Evolutionary conservation across 129 eudicot species (phyloP).

Genomic region (Artemisia tridentata): DNA sequence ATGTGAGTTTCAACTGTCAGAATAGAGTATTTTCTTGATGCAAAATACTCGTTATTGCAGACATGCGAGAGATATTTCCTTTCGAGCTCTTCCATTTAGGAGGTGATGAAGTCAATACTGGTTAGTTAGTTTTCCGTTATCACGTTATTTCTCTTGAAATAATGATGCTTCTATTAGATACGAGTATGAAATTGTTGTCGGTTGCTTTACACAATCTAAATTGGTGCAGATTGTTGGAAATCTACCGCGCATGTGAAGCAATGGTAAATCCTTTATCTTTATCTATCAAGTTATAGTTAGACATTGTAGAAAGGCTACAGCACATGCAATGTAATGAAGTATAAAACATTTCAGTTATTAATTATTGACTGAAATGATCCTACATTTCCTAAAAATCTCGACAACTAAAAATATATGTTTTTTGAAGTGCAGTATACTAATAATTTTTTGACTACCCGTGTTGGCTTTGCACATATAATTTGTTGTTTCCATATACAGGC

Average conservation of each 20-base stretch:
- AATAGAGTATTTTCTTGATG: neutral
- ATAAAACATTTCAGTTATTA: too few relatives aligned
- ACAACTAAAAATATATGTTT: too few relatives aligned
- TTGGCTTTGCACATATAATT: constrained; percentile 14
- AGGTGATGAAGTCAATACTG: constrained; percentile 97
- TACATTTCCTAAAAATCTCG: too few relatives aligned
- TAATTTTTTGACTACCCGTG: neutral
- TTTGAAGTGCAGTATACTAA: neutral
- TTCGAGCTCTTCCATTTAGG: constrained; percentile 96
- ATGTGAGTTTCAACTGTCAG: neutral
- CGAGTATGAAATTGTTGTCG: neutral
- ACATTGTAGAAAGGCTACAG: too few relatives aligned
- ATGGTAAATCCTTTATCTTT: constrained; percentile 49
- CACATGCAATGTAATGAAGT: neutral
- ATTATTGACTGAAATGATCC: too few relatives aligned
- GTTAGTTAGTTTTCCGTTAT: constrained; percentile 33
- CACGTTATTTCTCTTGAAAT: neutral
- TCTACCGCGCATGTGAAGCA: constrained; percentile 80
- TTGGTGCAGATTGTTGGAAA: constrained; percentile 87
- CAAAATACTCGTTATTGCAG: constrained; percentile 39
- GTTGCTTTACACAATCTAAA: constrained; percentile 19
- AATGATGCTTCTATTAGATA: neutral
- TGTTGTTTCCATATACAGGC: constrained; percentile 52
- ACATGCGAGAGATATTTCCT: constrained; percentile 78
- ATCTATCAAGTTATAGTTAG: neutral